Conservation (phyloP, 169 alveolate species). For the Plasmodium inui region DNA sequence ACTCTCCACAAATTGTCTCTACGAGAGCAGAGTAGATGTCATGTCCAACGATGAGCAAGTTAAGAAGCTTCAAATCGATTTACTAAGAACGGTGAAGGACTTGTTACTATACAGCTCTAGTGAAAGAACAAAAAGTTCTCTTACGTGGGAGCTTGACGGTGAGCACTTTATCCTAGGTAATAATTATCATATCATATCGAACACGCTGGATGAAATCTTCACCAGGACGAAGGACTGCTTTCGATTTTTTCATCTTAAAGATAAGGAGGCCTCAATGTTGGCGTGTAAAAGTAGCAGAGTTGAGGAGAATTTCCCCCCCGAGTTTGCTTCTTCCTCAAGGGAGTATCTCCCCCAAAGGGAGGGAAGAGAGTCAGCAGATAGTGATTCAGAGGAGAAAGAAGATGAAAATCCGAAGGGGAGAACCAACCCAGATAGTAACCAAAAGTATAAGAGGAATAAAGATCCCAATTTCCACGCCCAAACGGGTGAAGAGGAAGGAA, state of each 20-base stretch:
- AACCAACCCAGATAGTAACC: not conserved
- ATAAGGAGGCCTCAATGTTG: conserved; percentile 7
- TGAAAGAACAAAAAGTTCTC: not conserved
- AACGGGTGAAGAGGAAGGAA: not conserved
- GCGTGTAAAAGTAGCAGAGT: not conserved
- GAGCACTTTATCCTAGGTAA: not conserved
- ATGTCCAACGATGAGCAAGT: conserved; percentile 24
- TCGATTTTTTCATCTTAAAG: conserved; percentile 8
- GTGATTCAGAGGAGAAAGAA: not conserved
- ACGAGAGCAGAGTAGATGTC: conserved; percentile 61
- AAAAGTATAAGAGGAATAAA: not conserved
- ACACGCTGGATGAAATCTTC: conserved; percentile 30
- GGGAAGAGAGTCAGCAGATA: not conserved
- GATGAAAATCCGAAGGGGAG: not conserved
- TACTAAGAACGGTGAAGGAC: conserved; percentile 31
- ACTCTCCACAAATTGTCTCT: conserved; percentile 13
- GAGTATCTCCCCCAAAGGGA: not conserved
- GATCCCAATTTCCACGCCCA: not conserved
- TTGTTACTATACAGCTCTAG: conserved; percentile 34
- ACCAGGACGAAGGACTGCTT: conserved; percentile 5
- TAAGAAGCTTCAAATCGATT: conserved; percentile 38
- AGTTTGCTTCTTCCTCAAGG: not conserved
- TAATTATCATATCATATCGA: conserved; percentile 42
- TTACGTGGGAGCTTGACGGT: not conserved
- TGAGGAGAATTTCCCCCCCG: not conserved